phyloP scores from a whole-genome alignment of 2,329 filamentous ascomycete genomes.

The Diplodia corticola region DNA sequence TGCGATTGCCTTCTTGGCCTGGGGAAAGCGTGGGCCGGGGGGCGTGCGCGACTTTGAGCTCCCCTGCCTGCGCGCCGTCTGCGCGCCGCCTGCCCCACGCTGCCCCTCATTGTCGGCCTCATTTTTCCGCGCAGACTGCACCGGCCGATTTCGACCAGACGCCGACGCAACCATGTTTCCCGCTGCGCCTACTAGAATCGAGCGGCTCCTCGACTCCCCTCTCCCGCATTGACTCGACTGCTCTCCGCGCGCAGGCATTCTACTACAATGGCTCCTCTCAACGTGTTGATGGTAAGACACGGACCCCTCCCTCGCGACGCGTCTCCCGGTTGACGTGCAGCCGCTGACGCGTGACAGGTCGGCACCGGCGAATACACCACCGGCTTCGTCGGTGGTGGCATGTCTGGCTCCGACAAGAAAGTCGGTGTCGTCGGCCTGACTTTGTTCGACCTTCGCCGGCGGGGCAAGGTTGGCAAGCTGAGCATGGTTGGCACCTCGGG shows the following conservation, averaged over 20 bases:
- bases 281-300: conserved; percentile 49
- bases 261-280: conserved; percentile 49
- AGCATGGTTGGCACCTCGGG: conserved; percentile 90
- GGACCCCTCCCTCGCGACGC: not conserved
- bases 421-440: conserved; percentile 90
- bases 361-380: conserved; percentile 90
- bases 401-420: conserved; percentile 90
- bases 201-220: not conserved
- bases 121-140: conserved; percentile 30
- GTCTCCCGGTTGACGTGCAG: not conserved
- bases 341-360: conserved; percentile 53
- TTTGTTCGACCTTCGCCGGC: conserved; percentile 81
- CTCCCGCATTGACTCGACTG: not conserved
- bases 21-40: conserved; percentile 32
- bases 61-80: conserved; percentile 23
- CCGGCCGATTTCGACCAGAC: not conserved
- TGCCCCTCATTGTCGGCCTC: conserved; percentile 32
- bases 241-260: not conserved
- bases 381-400: conserved; percentile 81
- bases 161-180: conserved; percentile 15
- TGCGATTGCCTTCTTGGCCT: conserved; percentile 32
- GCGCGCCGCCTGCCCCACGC: conserved; percentile 8
- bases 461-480: conserved; percentile 83
- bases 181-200: conserved; percentile 3
- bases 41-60: conserved; percentile 33